Conservation (phyloP, 2,329 filamentous ascomycete species). For the Curvularia verruculosa region DNA sequence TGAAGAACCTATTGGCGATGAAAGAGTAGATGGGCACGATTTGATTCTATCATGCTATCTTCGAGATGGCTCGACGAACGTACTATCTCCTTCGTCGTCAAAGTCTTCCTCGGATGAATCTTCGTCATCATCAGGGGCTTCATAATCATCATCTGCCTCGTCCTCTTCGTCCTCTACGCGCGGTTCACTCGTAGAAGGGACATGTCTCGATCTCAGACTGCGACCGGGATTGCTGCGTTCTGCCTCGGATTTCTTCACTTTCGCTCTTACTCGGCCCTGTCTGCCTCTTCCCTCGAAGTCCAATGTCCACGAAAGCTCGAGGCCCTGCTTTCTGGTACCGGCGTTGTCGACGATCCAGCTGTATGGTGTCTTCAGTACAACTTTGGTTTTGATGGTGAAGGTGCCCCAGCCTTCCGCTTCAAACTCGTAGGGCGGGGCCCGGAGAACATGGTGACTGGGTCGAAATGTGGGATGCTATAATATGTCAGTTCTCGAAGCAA, state of each 20-base stretch:
- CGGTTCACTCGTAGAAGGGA: neutral
- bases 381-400: conserved; percentile 49
- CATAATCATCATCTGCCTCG: neutral
- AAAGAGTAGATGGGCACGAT: too few relatives aligned
- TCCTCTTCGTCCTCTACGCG: conserved; percentile 15
- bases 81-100: conserved; percentile 20
- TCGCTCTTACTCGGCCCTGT: conserved; percentile 50
- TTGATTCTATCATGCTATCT: conserved; percentile 8
- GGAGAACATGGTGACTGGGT: conserved; percentile 43
- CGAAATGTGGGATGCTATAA: conserved; percentile 52
- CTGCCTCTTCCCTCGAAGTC: conserved; percentile 51
- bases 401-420: conserved; percentile 52
- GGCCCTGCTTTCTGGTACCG: conserved; percentile 37
- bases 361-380: conserved; percentile 53
- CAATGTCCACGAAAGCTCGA: conserved; percentile 52
- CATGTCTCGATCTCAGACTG: conserved; percentile 15
- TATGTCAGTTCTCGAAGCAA: conserved; percentile 4
- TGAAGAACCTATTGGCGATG: neutral
- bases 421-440: conserved; percentile 50
- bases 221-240: conserved; percentile 27
- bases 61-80: conserved; percentile 22
- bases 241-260: conserved; percentile 42
- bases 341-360: conserved; percentile 52
- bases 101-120: conserved; percentile 27
- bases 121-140: conserved; percentile 21